Conservation (phyloP, 176 grass and related monocot genomes). For the Tillandsia leiboldiana region DNA sequence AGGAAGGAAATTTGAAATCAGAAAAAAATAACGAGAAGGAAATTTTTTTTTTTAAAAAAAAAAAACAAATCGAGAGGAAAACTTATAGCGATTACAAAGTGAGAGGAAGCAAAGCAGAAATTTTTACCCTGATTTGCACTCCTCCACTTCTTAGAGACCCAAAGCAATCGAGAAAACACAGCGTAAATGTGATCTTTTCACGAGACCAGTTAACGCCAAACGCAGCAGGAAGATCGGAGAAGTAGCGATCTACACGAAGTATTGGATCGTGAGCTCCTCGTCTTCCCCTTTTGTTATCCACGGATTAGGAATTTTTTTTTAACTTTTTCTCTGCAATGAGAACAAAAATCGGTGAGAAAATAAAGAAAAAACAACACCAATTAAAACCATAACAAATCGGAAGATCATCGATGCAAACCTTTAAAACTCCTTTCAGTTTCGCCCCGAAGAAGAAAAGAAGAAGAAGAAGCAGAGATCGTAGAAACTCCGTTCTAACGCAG, state of each 20-base stretch:
- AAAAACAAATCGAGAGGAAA: too few species aligned
- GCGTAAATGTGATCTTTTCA: neutral
- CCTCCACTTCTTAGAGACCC: neutral
- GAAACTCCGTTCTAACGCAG: neutral
- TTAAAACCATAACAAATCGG: neutral
- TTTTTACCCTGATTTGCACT: neutral
- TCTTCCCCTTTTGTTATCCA: neutral
- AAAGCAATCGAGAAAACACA: neutral
- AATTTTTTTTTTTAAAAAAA: too few species aligned
- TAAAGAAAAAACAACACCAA: neutral
- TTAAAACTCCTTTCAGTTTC: neutral
- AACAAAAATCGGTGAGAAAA: neutral
- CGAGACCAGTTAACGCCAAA: neutral
- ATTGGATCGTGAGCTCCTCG: too few species aligned
- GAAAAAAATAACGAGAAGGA: too few species aligned
- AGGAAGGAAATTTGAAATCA: too few species aligned
- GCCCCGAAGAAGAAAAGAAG: neutral
- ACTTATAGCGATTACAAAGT: neutral
- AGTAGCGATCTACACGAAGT: neutral
- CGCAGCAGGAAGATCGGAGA: neutral
- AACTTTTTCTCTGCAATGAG: neutral
- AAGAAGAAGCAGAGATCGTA: conserved; percentile 1
- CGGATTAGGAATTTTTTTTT: neutral
- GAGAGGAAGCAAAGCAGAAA: neutral
- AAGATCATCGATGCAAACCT: neutral